phyloP scores from a whole-genome alignment of 106 monocot genomes.

The Platanthera guangdongensis region DNA sequence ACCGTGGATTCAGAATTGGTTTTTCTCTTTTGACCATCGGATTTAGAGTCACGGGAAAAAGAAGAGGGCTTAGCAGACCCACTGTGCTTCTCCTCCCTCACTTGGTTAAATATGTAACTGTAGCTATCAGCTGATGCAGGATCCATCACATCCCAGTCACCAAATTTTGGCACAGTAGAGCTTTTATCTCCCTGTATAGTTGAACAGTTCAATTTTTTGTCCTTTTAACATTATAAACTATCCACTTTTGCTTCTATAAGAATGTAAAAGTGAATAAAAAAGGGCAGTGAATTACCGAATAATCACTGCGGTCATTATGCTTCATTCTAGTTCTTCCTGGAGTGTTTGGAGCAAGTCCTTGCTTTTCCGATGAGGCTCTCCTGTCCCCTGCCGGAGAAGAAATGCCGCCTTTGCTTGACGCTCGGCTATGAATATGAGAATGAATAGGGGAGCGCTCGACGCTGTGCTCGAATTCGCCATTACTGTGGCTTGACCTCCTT shows the following conservation, averaged over 20 bases:
- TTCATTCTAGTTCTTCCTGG: constrained; percentile 30
- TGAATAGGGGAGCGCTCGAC: constrained; percentile 24
- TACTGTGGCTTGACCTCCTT: background rate
- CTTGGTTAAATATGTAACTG: constrained; percentile 53
- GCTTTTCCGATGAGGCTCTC: constrained; percentile 24
- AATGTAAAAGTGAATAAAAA: background rate
- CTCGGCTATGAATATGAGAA: constrained; percentile 8
- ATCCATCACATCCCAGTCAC: constrained; percentile 67
- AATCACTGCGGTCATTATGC: constrained; percentile 13
- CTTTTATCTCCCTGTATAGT: constrained; percentile 42
- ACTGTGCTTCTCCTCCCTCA: constrained; percentile 61
- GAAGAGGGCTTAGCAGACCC: constrained; percentile 29
- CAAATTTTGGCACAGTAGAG: constrained; percentile 69
- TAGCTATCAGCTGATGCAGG: constrained; percentile 62
- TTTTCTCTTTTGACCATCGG: background rate
- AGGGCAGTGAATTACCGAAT: constrained; percentile 13
- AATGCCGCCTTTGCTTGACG: constrained; percentile 14
- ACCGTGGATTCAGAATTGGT: constrained; percentile 7
- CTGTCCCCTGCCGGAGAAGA: constrained; percentile 29
- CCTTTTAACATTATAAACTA: background rate
- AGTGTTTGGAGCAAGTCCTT: constrained; percentile 25
- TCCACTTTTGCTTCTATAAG: background rate
- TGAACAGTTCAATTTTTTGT: background rate
- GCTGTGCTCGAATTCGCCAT: constrained; percentile 16
- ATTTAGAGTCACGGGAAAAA: background rate